These are phyloP conservation scores for Mycena epipterygia DNA, from an alignment of 768 basidiomycete species.

Conservation along the genomic window DNA sequence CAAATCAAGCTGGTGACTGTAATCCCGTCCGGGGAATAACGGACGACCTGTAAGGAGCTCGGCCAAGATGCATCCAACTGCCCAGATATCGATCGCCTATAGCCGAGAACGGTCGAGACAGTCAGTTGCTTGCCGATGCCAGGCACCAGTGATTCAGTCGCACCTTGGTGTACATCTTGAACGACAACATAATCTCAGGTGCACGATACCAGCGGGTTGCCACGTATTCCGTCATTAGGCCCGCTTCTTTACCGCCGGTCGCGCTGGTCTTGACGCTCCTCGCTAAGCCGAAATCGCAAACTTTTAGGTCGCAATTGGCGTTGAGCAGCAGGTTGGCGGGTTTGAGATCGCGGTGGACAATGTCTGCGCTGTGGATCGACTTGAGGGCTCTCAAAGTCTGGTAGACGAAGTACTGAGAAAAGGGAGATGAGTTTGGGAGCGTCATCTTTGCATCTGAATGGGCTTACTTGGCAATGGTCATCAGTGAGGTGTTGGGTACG, in stretches of 20 bases:
- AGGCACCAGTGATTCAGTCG: constrained; percentile 11
- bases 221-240: constrained; percentile 87
- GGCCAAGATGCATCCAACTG: constrained; percentile 82
- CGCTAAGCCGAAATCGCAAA: constrained; percentile 91
- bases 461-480: constrained; percentile 83
- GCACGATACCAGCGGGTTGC: constrained; percentile 95
- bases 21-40: constrained; percentile 90
- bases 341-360: constrained; percentile 84
- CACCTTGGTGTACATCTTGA: constrained; percentile 90
- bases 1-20: constrained; percentile 89
- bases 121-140: constrained; percentile 22
- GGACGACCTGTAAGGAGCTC: constrained; percentile 87
- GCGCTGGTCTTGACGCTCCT: constrained; percentile 71
- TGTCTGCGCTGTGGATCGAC: constrained; percentile 89
- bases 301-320: constrained; percentile 91
- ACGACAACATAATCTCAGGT: constrained; percentile 95
- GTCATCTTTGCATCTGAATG: constrained; percentile 46
- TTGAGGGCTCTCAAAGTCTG: constrained; percentile 90
- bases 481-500: constrained; percentile 91
- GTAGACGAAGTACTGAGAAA: constrained; percentile 80
- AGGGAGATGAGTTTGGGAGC: constrained; percentile 17
- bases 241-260: constrained; percentile 70
- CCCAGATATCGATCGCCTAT: constrained; percentile 79
- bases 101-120: neutral
- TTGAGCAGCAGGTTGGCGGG: constrained; percentile 92